Base-by-base conservation (phyloP, 2,329 filamentous ascomycete genomes). In the Cercospora sesami region DNA sequence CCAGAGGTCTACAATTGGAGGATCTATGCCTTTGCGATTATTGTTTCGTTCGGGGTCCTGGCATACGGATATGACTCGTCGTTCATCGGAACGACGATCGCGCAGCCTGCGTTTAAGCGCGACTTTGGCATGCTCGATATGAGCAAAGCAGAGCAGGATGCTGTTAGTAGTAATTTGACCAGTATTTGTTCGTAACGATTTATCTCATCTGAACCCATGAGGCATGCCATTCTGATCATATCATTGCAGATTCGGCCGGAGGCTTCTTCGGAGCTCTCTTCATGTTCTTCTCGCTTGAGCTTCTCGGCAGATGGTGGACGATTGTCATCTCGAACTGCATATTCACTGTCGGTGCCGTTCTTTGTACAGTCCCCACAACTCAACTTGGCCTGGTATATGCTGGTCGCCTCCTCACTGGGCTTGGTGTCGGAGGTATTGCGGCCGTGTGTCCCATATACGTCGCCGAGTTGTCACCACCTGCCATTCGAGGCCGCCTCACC, bases 21-120 rank as follows among this genome's bases (percentile, higher is more conserved):
- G 3, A 76, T 86, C 23, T 86, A 86, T 71, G 78, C 76, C 5
- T 80, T 83, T 58, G 80, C 83, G 0, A 73, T 81, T n/a, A 78
- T 85, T 31, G 84, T 86, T 57, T 81, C 84, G 4, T 82, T 82
- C 18, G 84, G 84, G 14, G 74, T 73, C 1, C 65, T 76, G 26
- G 83, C 82, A 4, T 85, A 85, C 68, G 84, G 84, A 14, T 86
- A 86, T 71, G 85, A 86, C 70, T 82, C 81, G 3, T 83, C 84
- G 14, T 86, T 86, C 75, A 81, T 86, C 23, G 85, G 85, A 3
- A 85, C 83, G 0, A 86, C 85, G 0, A 86, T 86, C 64, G 80
- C 83, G 2, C 83, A 82, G 28, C 70, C 78, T 18, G 81, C 80
- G 67, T 86, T 87, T 77, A 79, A 81, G 70, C 71, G 74, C 12